Evolutionary conservation across 2,329 filamentous ascomycete species (phyloP), one percentile per base, ranked within the genome.

Genomic region (Xenoacremonium recifei): DNA sequence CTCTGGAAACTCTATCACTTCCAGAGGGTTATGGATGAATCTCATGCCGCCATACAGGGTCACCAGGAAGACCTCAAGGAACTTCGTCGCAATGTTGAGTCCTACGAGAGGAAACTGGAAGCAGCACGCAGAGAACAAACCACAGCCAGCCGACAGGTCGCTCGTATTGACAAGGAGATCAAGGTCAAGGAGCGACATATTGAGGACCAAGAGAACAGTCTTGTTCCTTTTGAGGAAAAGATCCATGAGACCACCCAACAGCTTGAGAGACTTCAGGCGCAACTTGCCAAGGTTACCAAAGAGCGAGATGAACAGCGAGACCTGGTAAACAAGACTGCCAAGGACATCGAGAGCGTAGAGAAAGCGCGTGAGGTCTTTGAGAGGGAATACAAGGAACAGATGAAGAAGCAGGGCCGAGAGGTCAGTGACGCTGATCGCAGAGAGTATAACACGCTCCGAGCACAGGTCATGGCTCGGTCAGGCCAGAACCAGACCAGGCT

Each of bases 1-100:
- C 72, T 99, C 12, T 99, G 92, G 92, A 97, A 96, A 68, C 76
- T 99, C 2, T 97, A 89, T 64, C 90, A 96, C 60, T 95, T 95
- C 63, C 92, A 99, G 65, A 86, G 85, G 44, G 80, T 90, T 21
- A 96, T 99, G 73, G 89, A 96, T 55, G 87, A 92, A 55, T 96
- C 93, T 18, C 91, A 86, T 53, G 83, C 82, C 33, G 85, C 93
- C 57, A 99, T 99, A 44, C 85, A 92, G 57, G 89, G 88, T 55
- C 90, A 96, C 57, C 91, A 97, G 58, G 89, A 96, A 60, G 91
- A 97, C 55, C 75, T 99, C 16, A 95, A 95, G 63, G 92, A 97
- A 64, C 87, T 90, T 61, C 84, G 87, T 39, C 87, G 93, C 35
- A 90, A 89, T 25, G 85, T 96, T 16, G 87, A 95, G 58, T 83